A percentile compares a stretch with the other conserved stretches of the same genome.
Evolutionary conservation across 257 asterid genomes (phyloP).

Genomic region (Solanum rostratum): DNA sequence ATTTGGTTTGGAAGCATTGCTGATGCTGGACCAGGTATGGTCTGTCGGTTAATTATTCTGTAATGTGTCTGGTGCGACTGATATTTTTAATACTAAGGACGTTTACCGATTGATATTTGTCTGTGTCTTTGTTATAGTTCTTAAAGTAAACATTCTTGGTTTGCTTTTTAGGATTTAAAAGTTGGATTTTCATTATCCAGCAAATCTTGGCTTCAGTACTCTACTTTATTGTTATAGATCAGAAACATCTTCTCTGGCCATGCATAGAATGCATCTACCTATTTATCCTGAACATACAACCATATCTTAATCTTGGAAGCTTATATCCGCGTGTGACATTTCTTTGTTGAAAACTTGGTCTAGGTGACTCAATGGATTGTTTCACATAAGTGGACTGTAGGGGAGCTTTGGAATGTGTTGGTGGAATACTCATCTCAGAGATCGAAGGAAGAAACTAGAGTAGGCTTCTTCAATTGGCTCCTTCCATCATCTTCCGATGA

Average conservation of each 20-base stretch:
- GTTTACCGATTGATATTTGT: neutral
- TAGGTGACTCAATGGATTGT: constrained; percentile 48
- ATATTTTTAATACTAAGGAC: neutral
- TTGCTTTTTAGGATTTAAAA: no score
- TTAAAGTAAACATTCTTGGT: no score
- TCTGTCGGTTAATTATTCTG: neutral
- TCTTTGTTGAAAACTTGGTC: constrained; percentile 3
- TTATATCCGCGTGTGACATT: neutral
- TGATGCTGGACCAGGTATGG: constrained; percentile 23
- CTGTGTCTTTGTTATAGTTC: neutral
- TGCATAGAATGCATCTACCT: no score
- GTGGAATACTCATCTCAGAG: constrained; percentile 50
- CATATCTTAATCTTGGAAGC: neutral
- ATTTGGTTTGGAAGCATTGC: constrained; percentile 34
- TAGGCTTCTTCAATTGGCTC: constrained; percentile 66
- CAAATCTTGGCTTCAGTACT: no score
- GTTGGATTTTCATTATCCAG: no score
- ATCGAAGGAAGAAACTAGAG: constrained; percentile 24
- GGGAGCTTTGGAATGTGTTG: constrained; percentile 74
- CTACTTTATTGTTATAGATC: no score
- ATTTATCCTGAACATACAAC: no score
- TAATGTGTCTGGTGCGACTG: neutral
- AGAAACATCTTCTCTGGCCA: no score
- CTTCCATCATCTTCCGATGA: constrained; percentile 32
- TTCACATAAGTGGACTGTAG: constrained; percentile 65